Evolutionary conservation across 257 asterid genomes (phyloP), one percentile per base, ranked within the genome.

Genomic region (Fraxinus anomala): DNA sequence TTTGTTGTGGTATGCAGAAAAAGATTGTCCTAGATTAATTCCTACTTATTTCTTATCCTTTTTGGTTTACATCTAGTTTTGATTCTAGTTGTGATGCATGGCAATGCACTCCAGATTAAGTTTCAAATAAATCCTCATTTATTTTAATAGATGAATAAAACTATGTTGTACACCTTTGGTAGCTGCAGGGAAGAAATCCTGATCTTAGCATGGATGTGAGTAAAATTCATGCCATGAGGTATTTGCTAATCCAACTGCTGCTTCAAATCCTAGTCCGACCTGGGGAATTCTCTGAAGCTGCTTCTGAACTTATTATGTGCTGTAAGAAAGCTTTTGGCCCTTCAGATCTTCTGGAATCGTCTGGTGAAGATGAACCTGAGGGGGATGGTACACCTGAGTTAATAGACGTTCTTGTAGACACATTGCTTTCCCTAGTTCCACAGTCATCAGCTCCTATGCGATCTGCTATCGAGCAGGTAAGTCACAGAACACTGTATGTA

Each of bases 331-430:
- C 97, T 83, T 91, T 87, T 77, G 91, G 86, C 63, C 76, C 89
- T 78, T 82, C 90, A 77, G 94, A 91, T 83, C 89, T 90, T 77
- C 83, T 83, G 14, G 92, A 83, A 70, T 89, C 93, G 39, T 87
- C 93, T 42, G 95, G 88, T 67, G 99, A 93, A 67, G 98, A 96
- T 42, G 49, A 42, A 42, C 17, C 17, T 11, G 49, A 42, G 16
- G 49, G 49, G 49, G 49, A 42, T 39, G 91, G 80, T 47, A 78
- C 83, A n/a, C 97, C 97, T 39, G 83, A 86, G 72, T 73, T 89
- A 75, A 93, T 96, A 97, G 98, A 96, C 63, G 99, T 96, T 26
- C 94, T 96, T 80, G 94, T 96, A 79, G 98, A 93, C 85, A 91
- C 98, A 16, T 88, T 96, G 96, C 98, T 96, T 80, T 93, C 99